Base-by-base conservation (phyloP, 495 filamentous ascomycete genomes). In the Aspergillus ostianus region DNA sequence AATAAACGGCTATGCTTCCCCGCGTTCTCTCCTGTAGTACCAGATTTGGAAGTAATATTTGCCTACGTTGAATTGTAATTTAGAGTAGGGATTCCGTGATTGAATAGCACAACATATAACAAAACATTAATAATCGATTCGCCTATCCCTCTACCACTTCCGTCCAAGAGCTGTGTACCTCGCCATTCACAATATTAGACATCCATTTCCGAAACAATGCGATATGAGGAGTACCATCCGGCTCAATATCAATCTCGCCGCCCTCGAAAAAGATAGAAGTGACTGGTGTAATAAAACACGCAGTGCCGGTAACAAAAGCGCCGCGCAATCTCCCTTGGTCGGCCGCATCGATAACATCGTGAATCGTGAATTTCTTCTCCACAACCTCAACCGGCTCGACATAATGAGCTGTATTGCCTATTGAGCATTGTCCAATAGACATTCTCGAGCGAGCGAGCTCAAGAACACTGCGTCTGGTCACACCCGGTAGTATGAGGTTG, bases 391-490 rank as follows among this genome's bases (percentile, higher is more conserved):
- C 5, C 2, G 56, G 56, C 29, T 51, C 27, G 7, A 57, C 44
- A 12, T 44, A 21, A n/a, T 19, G 17, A 15, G 19, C 17, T 4
- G 26, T 2, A 12, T 18, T 17, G 0, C 45, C 55, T 3, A 6
- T 18, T 36, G 32, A 20, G 19, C n/a, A 21, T 17, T 50, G 29
- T 2, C 20, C 17, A 0, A 41, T 29, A 1, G 47, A 47, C 18
- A 59, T 21, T 20, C 57, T 47, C 20, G 29, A 49, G 3, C 36
- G 49, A 10, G 32, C 57, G 36, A 59, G 6, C 20, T 53, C 57
- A 19, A 59, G 49, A 19, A 53, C 21, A 27, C 57, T 59, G 12
- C 48, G 49, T 10, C 57, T 20, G 1, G 57, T 59, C 3, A 59
- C 26, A 12, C 57, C 57, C 1, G 49, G 49, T 0, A 59, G 50